Conservation (phyloP, 441 rosid genomes). For the Melastoma candidum region DNA sequence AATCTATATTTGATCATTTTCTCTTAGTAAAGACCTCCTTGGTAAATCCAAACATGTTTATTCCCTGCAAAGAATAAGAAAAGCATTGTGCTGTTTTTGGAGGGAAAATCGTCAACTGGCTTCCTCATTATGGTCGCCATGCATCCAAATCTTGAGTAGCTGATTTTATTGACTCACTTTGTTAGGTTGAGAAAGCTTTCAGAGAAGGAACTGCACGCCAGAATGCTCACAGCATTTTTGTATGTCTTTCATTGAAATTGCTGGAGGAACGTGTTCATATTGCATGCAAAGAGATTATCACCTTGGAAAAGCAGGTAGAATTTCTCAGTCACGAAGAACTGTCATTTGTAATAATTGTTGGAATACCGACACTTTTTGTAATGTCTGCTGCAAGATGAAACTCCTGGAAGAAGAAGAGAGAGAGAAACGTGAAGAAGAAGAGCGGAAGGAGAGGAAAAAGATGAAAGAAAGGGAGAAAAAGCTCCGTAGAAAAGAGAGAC, state of each 20-base stretch:
- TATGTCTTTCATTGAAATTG: constrained; percentile 72
- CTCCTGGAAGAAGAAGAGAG: constrained; percentile 97
- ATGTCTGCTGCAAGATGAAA: constrained; percentile 43
- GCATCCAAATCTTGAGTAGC: background rate
- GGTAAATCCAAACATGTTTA: too few relatives aligned
- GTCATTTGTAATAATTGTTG: too few relatives aligned
- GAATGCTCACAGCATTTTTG: constrained; percentile 94
- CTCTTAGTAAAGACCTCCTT: too few relatives aligned
- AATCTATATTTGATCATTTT: too few relatives aligned
- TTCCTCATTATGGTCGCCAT: too few relatives aligned
- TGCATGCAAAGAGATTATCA: constrained; percentile 93
- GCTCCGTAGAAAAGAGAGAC: constrained; percentile 76
- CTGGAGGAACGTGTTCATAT: constrained; percentile 90
- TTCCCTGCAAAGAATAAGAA: too few relatives aligned
- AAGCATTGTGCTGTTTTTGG: too few relatives aligned
- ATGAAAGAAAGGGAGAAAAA: constrained; percentile 25
- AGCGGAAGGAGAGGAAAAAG: constrained; percentile 76
- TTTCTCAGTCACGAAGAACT: too few relatives aligned
- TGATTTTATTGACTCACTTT: background rate
- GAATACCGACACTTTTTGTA: background rate
- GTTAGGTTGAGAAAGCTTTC: too few relatives aligned
- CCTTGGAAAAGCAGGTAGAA: constrained; percentile 82
- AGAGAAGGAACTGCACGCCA: constrained; percentile 99
- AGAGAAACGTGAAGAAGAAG: constrained; percentile 95
- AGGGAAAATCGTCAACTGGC: too few relatives aligned